phyloP scores from a whole-genome alignment of 2,329 filamentous ascomycete genomes.

The Aspergillus sclerotialis region DNA sequence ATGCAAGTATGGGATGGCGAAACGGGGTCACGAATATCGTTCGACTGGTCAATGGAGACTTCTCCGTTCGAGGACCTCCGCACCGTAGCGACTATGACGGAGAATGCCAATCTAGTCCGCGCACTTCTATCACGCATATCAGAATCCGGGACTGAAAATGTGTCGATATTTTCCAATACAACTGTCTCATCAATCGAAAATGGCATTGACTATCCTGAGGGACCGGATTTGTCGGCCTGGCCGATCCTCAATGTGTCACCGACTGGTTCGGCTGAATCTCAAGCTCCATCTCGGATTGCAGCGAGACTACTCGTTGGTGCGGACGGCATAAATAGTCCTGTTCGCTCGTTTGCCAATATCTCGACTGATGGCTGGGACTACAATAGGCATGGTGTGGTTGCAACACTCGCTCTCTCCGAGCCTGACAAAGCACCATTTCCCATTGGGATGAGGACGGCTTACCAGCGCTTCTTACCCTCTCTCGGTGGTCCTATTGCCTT shows the following conservation, averaged over 20 bases:
- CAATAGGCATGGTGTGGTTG: constrained; percentile 80
- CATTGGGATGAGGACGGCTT: constrained; percentile 62
- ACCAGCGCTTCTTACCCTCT: constrained; percentile 89
- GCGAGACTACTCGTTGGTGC: constrained; percentile 85
- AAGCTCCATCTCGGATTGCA: constrained; percentile 51
- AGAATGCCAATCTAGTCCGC: constrained; percentile 83
- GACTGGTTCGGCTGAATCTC: constrained; percentile 25
- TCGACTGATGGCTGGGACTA: constrained; percentile 90
- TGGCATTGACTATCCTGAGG: constrained; percentile 59
- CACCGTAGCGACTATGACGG: constrained; percentile 91
- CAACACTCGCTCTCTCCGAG: constrained; percentile 66
- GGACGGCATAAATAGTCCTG: constrained; percentile 90
- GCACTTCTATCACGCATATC: constrained; percentile 67
- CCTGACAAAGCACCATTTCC: constrained; percentile 22
- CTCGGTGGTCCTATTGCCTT: constrained; percentile 74
- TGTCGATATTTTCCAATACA: constrained; percentile 67
- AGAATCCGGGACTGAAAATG: constrained; percentile 51
- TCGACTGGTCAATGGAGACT: constrained; percentile 60
- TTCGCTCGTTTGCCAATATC: constrained; percentile 83
- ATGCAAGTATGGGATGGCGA: constrained; percentile 99
- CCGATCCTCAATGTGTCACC: constrained; percentile 70
- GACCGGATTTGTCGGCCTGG: constrained; percentile 76
- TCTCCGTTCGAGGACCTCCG: constrained; percentile 42
- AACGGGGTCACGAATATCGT: constrained; percentile 78
- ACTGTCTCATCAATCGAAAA: constrained; percentile 73